phyloP scores from a whole-genome alignment of 176 grass and related monocot species.

The Triticum dicoccoides region DNA sequence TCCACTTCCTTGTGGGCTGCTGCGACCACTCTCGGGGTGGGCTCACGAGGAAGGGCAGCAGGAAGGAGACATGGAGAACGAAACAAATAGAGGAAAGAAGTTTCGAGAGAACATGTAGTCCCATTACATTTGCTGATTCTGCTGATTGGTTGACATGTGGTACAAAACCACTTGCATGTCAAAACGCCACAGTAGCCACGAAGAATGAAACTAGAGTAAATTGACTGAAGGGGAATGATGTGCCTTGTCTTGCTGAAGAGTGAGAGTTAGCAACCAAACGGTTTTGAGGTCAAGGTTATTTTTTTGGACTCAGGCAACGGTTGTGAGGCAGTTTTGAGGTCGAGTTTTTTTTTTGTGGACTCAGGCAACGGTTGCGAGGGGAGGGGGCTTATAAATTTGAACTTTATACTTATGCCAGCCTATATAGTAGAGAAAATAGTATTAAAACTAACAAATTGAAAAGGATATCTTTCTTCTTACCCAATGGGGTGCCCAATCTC shows the following conservation, averaged over 20 bases:
- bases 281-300: background rate
- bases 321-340: background rate
- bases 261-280: background rate
- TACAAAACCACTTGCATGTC: background rate
- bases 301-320: background rate
- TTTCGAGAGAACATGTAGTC: background rate
- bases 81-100: background rate
- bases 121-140: background rate
- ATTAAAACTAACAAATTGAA: conserved; percentile 16
- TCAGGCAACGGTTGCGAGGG: background rate
- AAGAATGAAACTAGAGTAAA: background rate
- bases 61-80: background rate
- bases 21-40: too few species aligned
- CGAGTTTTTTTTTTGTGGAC: background rate
- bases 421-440: background rate
- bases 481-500: conserved; percentile 57
- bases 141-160: background rate
- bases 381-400: background rate
- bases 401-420: background rate
- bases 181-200: background rate
- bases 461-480: conserved; percentile 40
- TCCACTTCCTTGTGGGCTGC: background rate
- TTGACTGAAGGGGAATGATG: background rate
- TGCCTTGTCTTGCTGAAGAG: background rate
- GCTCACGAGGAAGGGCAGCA: background rate